Percentiles rank a stretch among this genome's conserved stretches.
phyloP scores from a whole-genome alignment of 495 filamentous ascomycete genomes.

The Trichoderma asperelloides region DNA sequence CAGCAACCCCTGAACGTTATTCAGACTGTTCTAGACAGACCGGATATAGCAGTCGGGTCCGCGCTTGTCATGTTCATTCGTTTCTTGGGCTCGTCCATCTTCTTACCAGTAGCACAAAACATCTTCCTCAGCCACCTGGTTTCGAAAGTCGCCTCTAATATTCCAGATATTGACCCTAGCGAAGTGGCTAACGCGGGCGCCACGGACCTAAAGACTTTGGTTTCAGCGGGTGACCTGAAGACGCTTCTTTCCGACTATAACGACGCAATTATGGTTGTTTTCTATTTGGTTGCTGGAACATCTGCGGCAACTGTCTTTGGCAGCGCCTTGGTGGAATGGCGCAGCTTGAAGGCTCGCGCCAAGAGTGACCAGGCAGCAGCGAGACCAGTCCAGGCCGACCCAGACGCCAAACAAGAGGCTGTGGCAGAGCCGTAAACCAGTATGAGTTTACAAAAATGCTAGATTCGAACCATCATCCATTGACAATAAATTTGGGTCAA shows the following conservation, averaged over 20 bases:
- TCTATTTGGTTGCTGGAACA: constrained; percentile 46
- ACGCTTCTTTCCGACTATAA: constrained; percentile 57
- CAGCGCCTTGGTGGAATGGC: constrained; percentile 56
- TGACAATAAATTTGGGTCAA: too few relatives aligned
- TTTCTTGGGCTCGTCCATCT: constrained; percentile 53
- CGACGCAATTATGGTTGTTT: constrained; percentile 48
- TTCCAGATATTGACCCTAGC: constrained; percentile 33
- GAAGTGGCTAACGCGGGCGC: constrained; percentile 49
- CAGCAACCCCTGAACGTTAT: constrained; percentile 50
- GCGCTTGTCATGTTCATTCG: constrained; percentile 55
- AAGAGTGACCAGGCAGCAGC: constrained; percentile 18
- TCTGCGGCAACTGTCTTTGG: constrained; percentile 50
- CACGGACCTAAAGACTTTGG: constrained; percentile 46
- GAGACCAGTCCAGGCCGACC: too few relatives aligned
- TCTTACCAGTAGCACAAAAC: constrained; percentile 51
- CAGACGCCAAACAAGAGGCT: too few relatives aligned
- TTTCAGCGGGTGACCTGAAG: constrained; percentile 34
- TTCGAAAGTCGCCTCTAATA: constrained; percentile 28
- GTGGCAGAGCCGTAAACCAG: too few relatives aligned
- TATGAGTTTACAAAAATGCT: too few relatives aligned
- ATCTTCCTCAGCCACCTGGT: constrained; percentile 46
- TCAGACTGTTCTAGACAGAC: constrained; percentile 38
- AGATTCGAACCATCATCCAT: too few relatives aligned
- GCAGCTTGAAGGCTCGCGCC: constrained; percentile 47
- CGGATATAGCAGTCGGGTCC: constrained; percentile 52